Percentiles rank a stretch among this genome's conserved stretches.
phyloP scores from a whole-genome alignment of 192 early-diverging fungal species.

The Umbelopsis sp. region DNA sequence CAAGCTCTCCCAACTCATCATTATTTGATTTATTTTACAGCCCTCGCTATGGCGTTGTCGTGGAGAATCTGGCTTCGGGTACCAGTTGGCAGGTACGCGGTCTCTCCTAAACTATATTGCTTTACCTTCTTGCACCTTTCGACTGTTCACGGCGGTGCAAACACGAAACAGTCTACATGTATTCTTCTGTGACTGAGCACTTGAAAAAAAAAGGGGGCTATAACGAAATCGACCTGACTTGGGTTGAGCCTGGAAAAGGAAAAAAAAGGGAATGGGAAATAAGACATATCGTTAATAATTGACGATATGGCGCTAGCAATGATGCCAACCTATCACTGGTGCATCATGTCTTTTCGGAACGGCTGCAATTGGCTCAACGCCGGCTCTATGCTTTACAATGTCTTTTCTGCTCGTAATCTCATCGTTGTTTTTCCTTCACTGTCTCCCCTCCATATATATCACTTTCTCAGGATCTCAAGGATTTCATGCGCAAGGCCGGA shows the following conservation, averaged over 20 bases:
- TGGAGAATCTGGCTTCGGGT: constrained; percentile 81
- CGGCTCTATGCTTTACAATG: not conserved
- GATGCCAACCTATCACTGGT: no score
- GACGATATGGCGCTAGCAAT: no score
- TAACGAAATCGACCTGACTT: not conserved
- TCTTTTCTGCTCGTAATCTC: constrained; percentile 6
- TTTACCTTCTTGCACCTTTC: constrained; percentile 15
- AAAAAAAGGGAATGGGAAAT: not conserved
- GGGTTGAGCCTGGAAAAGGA: not conserved
- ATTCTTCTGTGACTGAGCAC: constrained; percentile 3
- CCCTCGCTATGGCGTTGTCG: constrained; percentile 70
- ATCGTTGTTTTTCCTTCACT: constrained; percentile 20
- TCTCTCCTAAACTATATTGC: constrained; percentile 28
- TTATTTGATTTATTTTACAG: not conserved
- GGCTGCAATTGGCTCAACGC: no score
- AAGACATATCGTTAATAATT: no score
- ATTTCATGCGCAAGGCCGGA: constrained; percentile 92
- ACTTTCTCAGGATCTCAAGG: constrained; percentile 88
- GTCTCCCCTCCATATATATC: constrained; percentile 8
- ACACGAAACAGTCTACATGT: not conserved
- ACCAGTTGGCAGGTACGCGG: constrained; percentile 82
- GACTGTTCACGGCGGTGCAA: not conserved
- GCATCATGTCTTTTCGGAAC: no score
- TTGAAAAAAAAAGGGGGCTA: no score
- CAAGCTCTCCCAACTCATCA: not conserved